Base-by-base conservation (phyloP, 2,329 filamentous ascomycete genomes). In the Ilyonectria destructans region DNA sequence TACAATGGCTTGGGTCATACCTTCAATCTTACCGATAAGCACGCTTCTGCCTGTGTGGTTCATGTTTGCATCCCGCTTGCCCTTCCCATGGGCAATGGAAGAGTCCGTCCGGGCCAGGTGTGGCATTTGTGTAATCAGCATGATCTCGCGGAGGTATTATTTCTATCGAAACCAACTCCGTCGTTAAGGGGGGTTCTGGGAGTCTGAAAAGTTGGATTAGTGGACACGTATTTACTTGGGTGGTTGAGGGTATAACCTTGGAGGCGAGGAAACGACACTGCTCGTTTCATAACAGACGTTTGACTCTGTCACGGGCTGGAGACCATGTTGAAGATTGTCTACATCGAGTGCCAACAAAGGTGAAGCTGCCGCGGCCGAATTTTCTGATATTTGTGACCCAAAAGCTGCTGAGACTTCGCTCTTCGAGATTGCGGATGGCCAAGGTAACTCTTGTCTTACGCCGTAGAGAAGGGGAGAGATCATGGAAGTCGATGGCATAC, bases 1-100 rank as follows among this genome's bases (percentile, higher is more conserved):
- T 46, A 19, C 17, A 46, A 46, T 19, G 43, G 43, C 43, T 46
- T 46, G 17, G 17, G n/a, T 46, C 6, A 46, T 46, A 37, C 5
- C 35, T 46, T 46, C 17, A n/a, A 46, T 46, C 43, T 46, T 46
- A 46, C 43, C 17, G 17, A 46, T 46, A 46, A 46, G 43, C 17
- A 46, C 17, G 17, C 43, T 21, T 19, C 43, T 46, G 43, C 43
- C 43, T 46, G 17, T 46, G 17, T 46, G 17, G 43, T 19, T 46
- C 17, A 46, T 46, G 17, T 46, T 46, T 46, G 17, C 17, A 46
- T 46, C 21, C 43, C 17, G 6, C 43, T 21, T 46, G 17, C 43
- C 17, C 43, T 46, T 46, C 43, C 43, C 17, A 46, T 46, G 17
- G 43, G 17, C 17, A 46, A 46, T 46, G 17, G 17, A 46, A 46